Conservation (phyloP, 1,284 basidiomycete species). For the Kwoniella shivajii region DNA sequence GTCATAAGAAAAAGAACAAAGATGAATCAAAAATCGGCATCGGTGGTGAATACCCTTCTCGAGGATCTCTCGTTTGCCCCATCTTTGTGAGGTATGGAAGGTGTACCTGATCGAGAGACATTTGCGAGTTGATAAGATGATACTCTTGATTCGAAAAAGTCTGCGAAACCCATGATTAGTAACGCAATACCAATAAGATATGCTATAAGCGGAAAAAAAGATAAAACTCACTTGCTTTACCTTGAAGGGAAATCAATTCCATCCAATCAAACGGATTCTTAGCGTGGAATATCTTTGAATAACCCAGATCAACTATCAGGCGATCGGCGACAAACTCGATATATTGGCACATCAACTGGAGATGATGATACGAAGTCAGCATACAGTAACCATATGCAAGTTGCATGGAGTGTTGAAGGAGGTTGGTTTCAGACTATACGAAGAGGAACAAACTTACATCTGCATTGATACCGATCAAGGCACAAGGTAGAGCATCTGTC, state of each 20-base stretch:
- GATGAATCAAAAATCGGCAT: conserved; percentile 26
- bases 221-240: conserved; percentile 46
- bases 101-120: conserved; percentile 43
- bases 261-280: conserved; percentile 78
- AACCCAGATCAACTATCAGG: conserved; percentile 75
- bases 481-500: conserved; percentile 60
- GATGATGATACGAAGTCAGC: not conserved
- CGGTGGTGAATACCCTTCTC: conserved; percentile 26
- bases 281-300: conserved; percentile 71
- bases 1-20: no score
- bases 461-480: conserved; percentile 60
- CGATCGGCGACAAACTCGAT: conserved; percentile 95
- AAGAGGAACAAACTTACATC: conserved; percentile 50
- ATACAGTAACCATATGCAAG: conserved; percentile 27
- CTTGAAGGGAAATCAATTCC: conserved; percentile 86
- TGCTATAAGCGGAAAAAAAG: conserved; percentile 1
- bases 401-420: no score
- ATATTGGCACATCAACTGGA: conserved; percentile 80
- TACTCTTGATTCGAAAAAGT: conserved; percentile 53
- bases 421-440: no score
- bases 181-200: conserved; percentile 2
- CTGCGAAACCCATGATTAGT: conserved; percentile 10
- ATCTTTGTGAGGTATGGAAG: conserved; percentile 6
- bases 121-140: conserved; percentile 49
- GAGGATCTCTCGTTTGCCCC: conserved; percentile 11